These are phyloP conservation scores for Fraxinus albicans DNA, from an alignment of 305 asterid genomes.

Conservation along the genomic window DNA sequence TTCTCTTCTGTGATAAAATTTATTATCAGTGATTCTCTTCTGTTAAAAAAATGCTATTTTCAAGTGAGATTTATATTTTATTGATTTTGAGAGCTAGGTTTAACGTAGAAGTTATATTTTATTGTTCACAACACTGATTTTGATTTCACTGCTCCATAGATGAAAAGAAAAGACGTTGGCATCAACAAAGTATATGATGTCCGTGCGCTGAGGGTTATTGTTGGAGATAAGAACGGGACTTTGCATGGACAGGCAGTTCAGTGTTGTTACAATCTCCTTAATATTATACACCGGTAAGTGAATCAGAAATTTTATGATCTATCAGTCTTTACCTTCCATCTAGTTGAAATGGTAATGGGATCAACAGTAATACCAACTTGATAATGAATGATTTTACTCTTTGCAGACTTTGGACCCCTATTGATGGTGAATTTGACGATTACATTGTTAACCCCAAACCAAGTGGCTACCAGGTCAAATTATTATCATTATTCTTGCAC, in stretches of 20 bases:
- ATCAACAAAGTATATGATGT: conserved; percentile 83
- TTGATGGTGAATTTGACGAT: conserved; percentile 93
- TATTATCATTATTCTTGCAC: conserved; percentile 5
- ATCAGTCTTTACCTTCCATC: conserved; percentile 12
- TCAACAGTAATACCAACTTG: conserved; percentile 13
- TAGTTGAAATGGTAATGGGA: conserved; percentile 19
- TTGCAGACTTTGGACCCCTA: conserved; percentile 87
- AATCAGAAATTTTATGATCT: conserved; percentile 9
- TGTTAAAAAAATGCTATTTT: conserved; percentile 17
- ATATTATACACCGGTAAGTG: conserved; percentile 77
- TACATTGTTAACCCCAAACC: conserved; percentile 95
- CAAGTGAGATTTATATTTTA: conserved; percentile 17
- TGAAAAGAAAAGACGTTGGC: conserved; percentile 87
- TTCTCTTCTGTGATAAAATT: conserved; percentile 5
- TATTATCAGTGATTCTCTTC: conserved; percentile 15
- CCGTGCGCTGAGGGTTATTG: conserved; percentile 89
- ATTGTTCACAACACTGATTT: conserved; percentile 14
- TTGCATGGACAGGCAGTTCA: conserved; percentile 95
- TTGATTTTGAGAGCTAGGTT: conserved; percentile 20
- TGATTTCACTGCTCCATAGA: conserved; percentile 43
- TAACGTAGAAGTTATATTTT: conserved; percentile 1
- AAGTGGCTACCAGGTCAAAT: conserved; percentile 94
- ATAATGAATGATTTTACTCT: conserved; percentile 3
- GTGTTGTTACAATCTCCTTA: conserved; percentile 90
- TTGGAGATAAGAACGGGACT: conserved; percentile 91